Conservation (phyloP, 495 filamentous ascomycete genomes). For the Thermochaetoides thermophila region DNA sequence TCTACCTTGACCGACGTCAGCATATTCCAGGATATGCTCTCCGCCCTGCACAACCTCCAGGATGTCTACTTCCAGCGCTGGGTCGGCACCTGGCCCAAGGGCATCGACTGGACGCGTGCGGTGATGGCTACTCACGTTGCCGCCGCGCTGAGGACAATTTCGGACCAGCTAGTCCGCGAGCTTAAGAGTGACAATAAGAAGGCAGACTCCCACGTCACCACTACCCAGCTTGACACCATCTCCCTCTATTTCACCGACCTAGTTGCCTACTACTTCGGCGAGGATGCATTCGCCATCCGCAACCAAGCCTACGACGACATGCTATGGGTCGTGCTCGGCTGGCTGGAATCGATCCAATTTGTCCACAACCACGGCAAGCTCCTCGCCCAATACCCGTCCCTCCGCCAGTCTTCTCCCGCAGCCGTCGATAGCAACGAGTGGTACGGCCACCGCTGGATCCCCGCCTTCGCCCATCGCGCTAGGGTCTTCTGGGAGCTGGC, state of each 20-base stretch:
- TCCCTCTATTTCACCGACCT: constrained; percentile 70
- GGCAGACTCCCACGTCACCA: constrained; percentile 27
- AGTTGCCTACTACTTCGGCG: constrained; percentile 69
- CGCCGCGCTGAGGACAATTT: constrained; percentile 49
- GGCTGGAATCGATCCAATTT: constrained; percentile 74
- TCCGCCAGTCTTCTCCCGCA: not conserved
- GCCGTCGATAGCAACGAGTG: constrained; percentile 34
- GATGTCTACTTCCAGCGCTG: constrained; percentile 58
- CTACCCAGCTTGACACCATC: constrained; percentile 61
- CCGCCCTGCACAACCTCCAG: constrained; percentile 62
- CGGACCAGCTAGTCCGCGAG: constrained; percentile 20
- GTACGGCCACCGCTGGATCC: constrained; percentile 64
- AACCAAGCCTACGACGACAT: constrained; percentile 89
- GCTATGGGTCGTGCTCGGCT: constrained; percentile 89
- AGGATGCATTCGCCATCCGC: constrained; percentile 61
- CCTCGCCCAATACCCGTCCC: not conserved
- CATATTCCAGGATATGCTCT: constrained; percentile 32
- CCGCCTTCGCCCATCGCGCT: constrained; percentile 70
- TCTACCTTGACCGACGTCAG: constrained; percentile 5
- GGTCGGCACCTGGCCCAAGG: constrained; percentile 68
- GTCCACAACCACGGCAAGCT: constrained; percentile 39
- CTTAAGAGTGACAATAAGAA: constrained; percentile 9
- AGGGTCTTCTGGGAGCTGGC: constrained; percentile 83
- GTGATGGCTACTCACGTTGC: constrained; percentile 73
- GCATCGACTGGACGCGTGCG: constrained; percentile 91